Percentiles rank a stretch among this genome's conserved stretches.
Conservation (phyloP, 2,329 filamentous ascomycete genomes). For the Penicillium sp. region DNA sequence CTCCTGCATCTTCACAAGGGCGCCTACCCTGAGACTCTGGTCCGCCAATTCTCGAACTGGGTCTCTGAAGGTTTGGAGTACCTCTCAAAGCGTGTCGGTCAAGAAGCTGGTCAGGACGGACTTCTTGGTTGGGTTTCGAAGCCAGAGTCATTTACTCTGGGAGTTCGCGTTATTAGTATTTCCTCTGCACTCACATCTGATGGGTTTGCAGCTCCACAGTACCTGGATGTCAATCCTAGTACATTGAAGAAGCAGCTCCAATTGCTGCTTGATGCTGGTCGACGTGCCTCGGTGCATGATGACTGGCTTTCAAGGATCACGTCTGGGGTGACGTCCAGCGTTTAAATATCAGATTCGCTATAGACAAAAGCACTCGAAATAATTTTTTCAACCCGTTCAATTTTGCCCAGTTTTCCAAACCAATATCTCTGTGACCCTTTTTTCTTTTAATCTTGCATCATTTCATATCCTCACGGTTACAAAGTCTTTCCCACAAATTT, state of each 20-base stretch:
- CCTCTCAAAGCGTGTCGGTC: slow-evolving; percentile 27
- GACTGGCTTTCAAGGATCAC: slow-evolving; percentile 34
- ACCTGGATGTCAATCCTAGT: slow-evolving; percentile 15
- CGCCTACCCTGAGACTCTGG: slow-evolving; percentile 22
- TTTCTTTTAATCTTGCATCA: not conserved
- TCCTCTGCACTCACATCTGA: slow-evolving; percentile 34
- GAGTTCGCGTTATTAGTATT: slow-evolving; percentile 40
- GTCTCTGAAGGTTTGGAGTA: slow-evolving; percentile 33
- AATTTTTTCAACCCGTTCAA: slow-evolving; percentile 9
- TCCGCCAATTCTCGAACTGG: slow-evolving; percentile 31
- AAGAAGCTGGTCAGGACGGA: slow-evolving; percentile 54
- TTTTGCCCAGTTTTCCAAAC: not conserved
- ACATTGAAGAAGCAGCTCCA: slow-evolving; percentile 26
- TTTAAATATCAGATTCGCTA: slow-evolving; percentile 4
- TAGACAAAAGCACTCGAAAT: not conserved
- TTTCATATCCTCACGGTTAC: not conserved
- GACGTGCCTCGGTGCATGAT: slow-evolving; percentile 28
- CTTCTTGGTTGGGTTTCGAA: slow-evolving; percentile 72
- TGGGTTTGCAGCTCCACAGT: slow-evolving; percentile 17
- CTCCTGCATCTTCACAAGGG: slow-evolving; percentile 39
- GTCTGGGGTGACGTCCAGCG: slow-evolving; percentile 16
- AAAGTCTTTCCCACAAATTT: not conserved
- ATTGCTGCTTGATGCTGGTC: slow-evolving; percentile 25
- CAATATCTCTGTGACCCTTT: not conserved
- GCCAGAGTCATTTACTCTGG: slow-evolving; percentile 61